Percentiles rank a stretch among this genome's conserved stretches.
These are phyloP conservation scores for Hibiscus trionum DNA, from an alignment of 345 rosid genomes.

Conservation along the genomic window DNA sequence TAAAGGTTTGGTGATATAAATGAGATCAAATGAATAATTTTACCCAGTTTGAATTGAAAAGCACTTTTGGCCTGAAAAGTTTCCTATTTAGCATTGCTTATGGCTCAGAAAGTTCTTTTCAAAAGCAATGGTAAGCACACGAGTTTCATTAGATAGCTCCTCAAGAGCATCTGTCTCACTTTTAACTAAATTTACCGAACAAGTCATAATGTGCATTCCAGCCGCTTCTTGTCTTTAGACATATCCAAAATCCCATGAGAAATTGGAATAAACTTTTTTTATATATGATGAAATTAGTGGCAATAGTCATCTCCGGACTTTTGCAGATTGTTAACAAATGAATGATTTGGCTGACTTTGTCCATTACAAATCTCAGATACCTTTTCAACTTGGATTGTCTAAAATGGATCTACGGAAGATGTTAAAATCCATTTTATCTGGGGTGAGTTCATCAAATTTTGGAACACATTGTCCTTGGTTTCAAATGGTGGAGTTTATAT, in stretches of 20 bases:
- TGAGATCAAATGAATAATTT: no score
- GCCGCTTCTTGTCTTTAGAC: background rate
- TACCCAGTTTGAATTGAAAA: no score
- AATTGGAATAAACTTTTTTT: conserved; percentile 26
- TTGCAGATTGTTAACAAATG: background rate
- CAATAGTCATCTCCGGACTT: background rate
- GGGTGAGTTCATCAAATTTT: conserved; percentile 40
- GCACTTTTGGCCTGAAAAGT: no score
- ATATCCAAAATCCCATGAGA: conserved; percentile 19
- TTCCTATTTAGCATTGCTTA: no score
- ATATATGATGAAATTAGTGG: background rate
- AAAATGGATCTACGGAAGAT: conserved; percentile 16
- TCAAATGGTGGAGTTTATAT: background rate
- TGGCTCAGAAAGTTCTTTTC: no score
- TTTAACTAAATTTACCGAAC: background rate
- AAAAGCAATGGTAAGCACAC: no score
- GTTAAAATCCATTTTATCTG: conserved; percentile 36
- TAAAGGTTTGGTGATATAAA: no score
- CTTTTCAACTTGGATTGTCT: conserved; percentile 18
- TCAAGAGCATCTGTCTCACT: background rate
- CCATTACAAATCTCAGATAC: conserved; percentile 6
- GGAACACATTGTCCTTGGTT: background rate
- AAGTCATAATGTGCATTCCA: background rate
- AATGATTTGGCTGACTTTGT: background rate
- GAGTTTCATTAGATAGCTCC: background rate